These are phyloP conservation scores for Colletotrichum incanum DNA, from an alignment of 2,329 filamentous ascomycete genomes.

Conservation along the genomic window DNA sequence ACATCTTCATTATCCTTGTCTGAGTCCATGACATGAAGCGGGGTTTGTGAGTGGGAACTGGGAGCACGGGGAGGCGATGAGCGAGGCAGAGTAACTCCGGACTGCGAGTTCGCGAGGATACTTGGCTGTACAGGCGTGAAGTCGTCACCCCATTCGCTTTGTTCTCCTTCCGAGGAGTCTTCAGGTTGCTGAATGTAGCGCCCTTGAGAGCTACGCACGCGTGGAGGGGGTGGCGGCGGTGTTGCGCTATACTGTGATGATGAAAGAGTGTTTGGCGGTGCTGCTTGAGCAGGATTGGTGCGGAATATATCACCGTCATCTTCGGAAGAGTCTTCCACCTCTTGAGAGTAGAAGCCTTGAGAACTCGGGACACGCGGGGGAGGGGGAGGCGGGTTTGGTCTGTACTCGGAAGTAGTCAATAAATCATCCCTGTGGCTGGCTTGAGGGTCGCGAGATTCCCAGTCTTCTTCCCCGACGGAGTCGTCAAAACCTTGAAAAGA, in stretches of 20 bases:
- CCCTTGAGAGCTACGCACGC: constrained; percentile 20
- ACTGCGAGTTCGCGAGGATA: not conserved
- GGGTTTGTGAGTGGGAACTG: constrained; percentile 24
- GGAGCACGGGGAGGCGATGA: constrained; percentile 17
- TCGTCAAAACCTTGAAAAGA: constrained; percentile 14
- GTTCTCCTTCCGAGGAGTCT: constrained; percentile 31
- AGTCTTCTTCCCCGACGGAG: constrained; percentile 16
- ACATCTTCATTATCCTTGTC: constrained; percentile 35
- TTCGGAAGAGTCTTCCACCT: constrained; percentile 23
- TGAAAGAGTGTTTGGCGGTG: constrained; percentile 2
- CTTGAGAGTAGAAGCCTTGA: constrained; percentile 2
- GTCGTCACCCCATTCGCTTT: constrained; percentile 11
- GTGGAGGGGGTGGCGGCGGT: not conserved
- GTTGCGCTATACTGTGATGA: constrained; percentile 18
- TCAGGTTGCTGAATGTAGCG: constrained; percentile 7
- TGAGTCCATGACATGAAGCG: constrained; percentile 5
- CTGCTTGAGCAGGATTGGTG: not conserved
- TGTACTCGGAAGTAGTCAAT: constrained; percentile 32
- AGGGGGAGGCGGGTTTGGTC: constrained; percentile 13
- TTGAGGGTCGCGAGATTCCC: not conserved
- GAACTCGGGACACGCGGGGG: not conserved
- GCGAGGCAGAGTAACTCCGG: not conserved
- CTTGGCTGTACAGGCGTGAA: constrained; percentile 15
- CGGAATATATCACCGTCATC: constrained; percentile 3
- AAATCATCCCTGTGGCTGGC: not conserved